Conservation (phyloP, 2,329 filamentous ascomycete genomes). For the Xylaria sp. region DNA sequence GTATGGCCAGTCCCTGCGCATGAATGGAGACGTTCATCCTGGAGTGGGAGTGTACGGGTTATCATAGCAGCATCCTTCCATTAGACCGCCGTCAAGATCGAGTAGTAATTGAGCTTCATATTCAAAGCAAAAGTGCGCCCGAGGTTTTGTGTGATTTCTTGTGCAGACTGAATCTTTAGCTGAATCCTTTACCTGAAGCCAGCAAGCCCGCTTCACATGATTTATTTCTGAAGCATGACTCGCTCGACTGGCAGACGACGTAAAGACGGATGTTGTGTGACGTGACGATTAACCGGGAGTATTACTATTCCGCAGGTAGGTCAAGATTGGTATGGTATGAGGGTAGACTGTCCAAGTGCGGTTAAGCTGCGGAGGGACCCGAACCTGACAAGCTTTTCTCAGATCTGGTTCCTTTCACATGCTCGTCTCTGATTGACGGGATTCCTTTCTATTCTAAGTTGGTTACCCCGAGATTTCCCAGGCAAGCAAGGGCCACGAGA, state of each 20-base stretch:
- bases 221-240: not conserved
- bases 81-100: constrained; percentile 14
- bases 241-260: not conserved
- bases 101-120: constrained; percentile 17
- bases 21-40: constrained; percentile 3
- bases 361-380: too few relatives aligned
- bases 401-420: too few relatives aligned
- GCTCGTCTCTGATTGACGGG: too few relatives aligned
- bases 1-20: not conserved
- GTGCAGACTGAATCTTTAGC: not conserved
- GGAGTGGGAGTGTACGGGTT: constrained; percentile 13
- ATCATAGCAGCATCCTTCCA: constrained; percentile 12
- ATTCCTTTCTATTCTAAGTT: too few relatives aligned
- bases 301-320: not conserved
- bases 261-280: not conserved
- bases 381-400: too few relatives aligned
- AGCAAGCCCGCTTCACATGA: too few relatives aligned
- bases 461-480: too few relatives aligned
- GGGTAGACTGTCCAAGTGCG: too few relatives aligned
- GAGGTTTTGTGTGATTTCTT: not conserved
- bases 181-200: too few relatives aligned
- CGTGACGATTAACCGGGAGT: not conserved
- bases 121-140: not conserved
- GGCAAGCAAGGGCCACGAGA: too few relatives aligned
- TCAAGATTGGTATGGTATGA: not conserved